These are phyloP conservation scores for Mortierella antarctica DNA, from an alignment of 192 early-diverging fungal genomes.

Conservation along the genomic window DNA sequence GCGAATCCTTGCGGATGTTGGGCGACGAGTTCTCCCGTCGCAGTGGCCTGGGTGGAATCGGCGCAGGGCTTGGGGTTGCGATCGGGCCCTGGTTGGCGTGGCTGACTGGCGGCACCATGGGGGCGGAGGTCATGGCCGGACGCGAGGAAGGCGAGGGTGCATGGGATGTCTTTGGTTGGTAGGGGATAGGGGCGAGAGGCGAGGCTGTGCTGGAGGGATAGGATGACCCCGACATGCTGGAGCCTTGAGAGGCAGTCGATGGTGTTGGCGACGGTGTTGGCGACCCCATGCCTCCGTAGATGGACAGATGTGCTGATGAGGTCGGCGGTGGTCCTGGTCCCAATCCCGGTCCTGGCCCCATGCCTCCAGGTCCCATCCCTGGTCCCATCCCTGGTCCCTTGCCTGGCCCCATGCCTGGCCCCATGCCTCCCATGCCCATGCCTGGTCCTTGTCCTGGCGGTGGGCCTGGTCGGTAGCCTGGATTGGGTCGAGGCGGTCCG, in stretches of 20 bases:
- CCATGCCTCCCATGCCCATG: slow-evolving; percentile 10
- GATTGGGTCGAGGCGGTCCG: slow-evolving; percentile 12
- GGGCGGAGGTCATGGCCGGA: slow-evolving; percentile 5
- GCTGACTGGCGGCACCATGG: neutral
- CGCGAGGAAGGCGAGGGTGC: neutral
- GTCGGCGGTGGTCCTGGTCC: slow-evolving; percentile 15
- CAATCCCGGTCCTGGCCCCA: neutral
- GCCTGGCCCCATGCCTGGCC: slow-evolving; percentile 10
- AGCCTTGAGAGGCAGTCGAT: neutral
- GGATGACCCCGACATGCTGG: neutral
- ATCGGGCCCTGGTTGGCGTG: neutral
- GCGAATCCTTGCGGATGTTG: slow-evolving; percentile 26
- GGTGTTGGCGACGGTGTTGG: neutral
- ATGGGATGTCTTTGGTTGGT: slow-evolving; percentile 34
- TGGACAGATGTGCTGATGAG: slow-evolving; percentile 4
- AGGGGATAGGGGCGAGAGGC: slow-evolving; percentile 14
- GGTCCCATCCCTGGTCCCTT: slow-evolving; percentile 6
- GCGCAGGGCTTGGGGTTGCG: neutral
- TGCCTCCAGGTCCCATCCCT: slow-evolving; percentile 3
- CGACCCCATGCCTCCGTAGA: slow-evolving; percentile 39
- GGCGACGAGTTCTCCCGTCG: slow-evolving; percentile 42
- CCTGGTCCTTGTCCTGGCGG: slow-evolving; percentile 5
- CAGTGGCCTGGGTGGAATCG: slow-evolving; percentile 16
- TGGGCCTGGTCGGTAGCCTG: slow-evolving; percentile 11
- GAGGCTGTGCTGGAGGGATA: neutral